phyloP scores from a whole-genome alignment of 106 monocot species.

The Allium cepa region DNA sequence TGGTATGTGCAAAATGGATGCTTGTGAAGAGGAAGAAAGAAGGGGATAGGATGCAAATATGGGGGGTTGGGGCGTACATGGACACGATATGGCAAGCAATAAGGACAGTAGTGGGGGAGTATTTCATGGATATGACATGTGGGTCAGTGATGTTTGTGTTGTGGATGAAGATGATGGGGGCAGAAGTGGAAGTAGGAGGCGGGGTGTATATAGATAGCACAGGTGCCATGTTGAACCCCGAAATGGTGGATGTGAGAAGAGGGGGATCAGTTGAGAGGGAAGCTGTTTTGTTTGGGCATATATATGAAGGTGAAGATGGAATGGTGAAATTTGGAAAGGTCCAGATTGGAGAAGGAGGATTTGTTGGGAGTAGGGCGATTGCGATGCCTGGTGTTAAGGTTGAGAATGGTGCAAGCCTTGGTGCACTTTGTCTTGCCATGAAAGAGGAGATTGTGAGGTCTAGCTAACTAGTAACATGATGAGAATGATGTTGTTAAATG shows the following conservation, averaged over 20 bases:
- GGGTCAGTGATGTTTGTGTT: conserved; percentile 26
- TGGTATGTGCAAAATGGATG: conserved; percentile 30
- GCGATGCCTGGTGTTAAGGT: conserved; percentile 40
- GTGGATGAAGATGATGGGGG: conserved; percentile 44
- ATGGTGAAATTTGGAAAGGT: conserved; percentile 40
- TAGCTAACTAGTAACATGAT: background rate
- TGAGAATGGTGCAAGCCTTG: conserved; percentile 25
- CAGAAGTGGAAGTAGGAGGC: conserved; percentile 7
- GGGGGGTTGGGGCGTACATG: conserved; percentile 32
- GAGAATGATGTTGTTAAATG: background rate
- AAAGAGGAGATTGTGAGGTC: conserved; percentile 39
- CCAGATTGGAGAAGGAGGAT: conserved; percentile 25
- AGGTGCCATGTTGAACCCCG: conserved; percentile 40
- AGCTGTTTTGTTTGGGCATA: conserved; percentile 35
- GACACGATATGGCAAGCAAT: conserved; percentile 49
- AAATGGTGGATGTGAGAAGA: conserved; percentile 39
- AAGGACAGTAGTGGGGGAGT: conserved; percentile 26
- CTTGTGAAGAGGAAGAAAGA: conserved; percentile 33
- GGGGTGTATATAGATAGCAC: conserved; percentile 41
- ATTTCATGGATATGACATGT: conserved; percentile 40
- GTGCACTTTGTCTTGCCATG: conserved; percentile 39
- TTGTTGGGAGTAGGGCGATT: conserved; percentile 41
- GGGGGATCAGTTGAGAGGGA: conserved; percentile 27
- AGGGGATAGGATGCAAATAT: conserved; percentile 26
- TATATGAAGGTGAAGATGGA: conserved; percentile 40